phyloP scores from a whole-genome alignment of 768 basidiomycete genomes.

The Crucibulum laeve region DNA sequence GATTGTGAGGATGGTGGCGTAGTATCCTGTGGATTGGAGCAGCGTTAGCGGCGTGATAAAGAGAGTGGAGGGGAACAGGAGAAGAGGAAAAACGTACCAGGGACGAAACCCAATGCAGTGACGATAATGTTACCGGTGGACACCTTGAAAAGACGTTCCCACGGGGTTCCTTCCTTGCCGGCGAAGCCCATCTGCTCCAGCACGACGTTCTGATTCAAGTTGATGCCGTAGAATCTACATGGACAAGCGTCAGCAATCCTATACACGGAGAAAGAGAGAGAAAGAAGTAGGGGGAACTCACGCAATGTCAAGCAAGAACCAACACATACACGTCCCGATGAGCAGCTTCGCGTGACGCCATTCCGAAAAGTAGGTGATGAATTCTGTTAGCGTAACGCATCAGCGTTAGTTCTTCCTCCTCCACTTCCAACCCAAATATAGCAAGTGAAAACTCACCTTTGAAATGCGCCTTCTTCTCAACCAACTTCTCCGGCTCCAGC shows the following conservation, averaged over 20 bases:
- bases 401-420: too few relatives aligned
- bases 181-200: conserved; percentile 68
- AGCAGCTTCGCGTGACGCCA: conserved; percentile 68
- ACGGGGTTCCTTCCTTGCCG: conserved; percentile 50
- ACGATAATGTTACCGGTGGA: conserved; percentile 68
- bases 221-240: conserved; percentile 69
- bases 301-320: conserved; percentile 79
- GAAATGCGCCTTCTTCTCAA: conserved; percentile 47
- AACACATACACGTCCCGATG: conserved; percentile 62
- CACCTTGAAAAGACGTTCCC: conserved; percentile 65
- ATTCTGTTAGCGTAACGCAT: too few relatives aligned
- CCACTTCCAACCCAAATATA: background rate
- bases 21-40: conserved; percentile 50
- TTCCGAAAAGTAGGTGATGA: conserved; percentile 62
- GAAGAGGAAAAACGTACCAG: conserved; percentile 34
- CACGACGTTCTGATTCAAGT: conserved; percentile 72
- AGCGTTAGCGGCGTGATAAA: conserved; percentile 1
- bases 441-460: conserved; percentile 25
- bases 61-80: background rate
- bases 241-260: background rate
- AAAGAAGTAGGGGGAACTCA: conserved; percentile 23
- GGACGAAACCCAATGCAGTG: conserved; percentile 72
- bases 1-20: conserved; percentile 61
- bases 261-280: background rate
- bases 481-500: conserved; percentile 15